Evolutionary conservation across 371 early-diverging fungal genomes (phyloP), one percentile per base, ranked within the genome.

Genomic region (Parasitella parasitica): DNA sequence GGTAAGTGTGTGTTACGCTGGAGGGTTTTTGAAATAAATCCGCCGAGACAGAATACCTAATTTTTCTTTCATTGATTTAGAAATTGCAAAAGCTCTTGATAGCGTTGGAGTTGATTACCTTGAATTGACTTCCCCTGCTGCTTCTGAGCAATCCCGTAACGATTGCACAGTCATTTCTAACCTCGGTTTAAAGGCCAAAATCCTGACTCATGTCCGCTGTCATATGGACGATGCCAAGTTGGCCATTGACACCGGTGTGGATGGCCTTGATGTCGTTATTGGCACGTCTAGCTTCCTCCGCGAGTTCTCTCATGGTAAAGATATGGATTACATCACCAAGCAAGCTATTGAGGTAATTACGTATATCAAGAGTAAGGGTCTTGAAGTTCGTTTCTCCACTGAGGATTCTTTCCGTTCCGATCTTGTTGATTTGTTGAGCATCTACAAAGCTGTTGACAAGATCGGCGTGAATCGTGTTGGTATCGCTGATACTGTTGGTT

Each of bases 401-500:
- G 98, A 97, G 78, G 98, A 97, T 66, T 96, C 98, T 35, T 97
- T 97, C 90, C 89, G 98, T 52, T 88, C 89, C 28, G 97, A 97
- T 75, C 85, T 96, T 20, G 97, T 97, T 13, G 97, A 97, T 81
- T 81, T 97, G 65, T 82, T 97, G 64, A 90, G 86, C 78, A 81
- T 97, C 64, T 97, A 97, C 89, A 89, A 90, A 64, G 86, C 92
- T 27, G 95, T 97, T 16, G 98, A 97, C 81, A 93, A 91, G 84
- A 78, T 88, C 64, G 98, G 98, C 57, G 98, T 97, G 53, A 91
- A 95, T 83, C 92, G 98, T 59, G 98, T 97, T 56, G 98, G 98
- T 63, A 95, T 97, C 75, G 98, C 98, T 32, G 98, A 97, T 76
- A 97, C 98, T 5, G 98, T 97, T 30, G 98, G 98, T 9, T 96